Evolutionary conservation across 2,329 filamentous ascomycete genomes (phyloP).

Genomic region (Pseudonectria buxi): DNA sequence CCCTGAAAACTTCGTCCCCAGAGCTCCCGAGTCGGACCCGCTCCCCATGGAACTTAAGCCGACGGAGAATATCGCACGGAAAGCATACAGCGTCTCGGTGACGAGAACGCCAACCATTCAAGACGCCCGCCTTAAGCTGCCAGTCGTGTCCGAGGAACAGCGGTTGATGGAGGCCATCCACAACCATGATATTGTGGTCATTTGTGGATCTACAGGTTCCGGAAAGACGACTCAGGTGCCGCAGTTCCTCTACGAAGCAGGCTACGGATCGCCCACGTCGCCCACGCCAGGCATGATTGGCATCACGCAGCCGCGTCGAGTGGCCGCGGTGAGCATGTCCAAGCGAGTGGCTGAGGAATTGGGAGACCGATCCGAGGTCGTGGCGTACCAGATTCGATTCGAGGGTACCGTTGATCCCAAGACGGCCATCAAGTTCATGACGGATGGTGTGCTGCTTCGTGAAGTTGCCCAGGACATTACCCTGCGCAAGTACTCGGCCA

Average conservation of each 20-base stretch:
- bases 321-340: constrained; percentile 94
- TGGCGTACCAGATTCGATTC: constrained; percentile 93
- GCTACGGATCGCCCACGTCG: constrained; percentile 72
- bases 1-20: constrained; percentile 57
- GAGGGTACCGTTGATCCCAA: constrained; percentile 74
- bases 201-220: constrained; percentile 92
- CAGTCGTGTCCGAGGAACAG: constrained; percentile 91
- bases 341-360: constrained; percentile 84
- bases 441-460: constrained; percentile 87
- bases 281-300: constrained; percentile 89
- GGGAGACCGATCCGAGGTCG: constrained; percentile 65
- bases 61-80: constrained; percentile 55
- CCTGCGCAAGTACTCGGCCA: constrained; percentile 81
- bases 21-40: constrained; percentile 64
- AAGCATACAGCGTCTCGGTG: constrained; percentile 70
- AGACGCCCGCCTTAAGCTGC: constrained; percentile 68
- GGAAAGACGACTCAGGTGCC: constrained; percentile 97
- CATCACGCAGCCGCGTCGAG: constrained; percentile 87
- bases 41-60: constrained; percentile 59
- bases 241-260: constrained; percentile 91
- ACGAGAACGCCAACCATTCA: constrained; percentile 67
- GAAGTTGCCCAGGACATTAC: constrained; percentile 88
- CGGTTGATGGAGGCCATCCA: constrained; percentile 97
- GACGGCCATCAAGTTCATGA: constrained; percentile 98
- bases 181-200: constrained; percentile 80